phyloP scores from a whole-genome alignment of 2,329 filamentous ascomycete genomes.

The Cladophialophora yegresii region DNA sequence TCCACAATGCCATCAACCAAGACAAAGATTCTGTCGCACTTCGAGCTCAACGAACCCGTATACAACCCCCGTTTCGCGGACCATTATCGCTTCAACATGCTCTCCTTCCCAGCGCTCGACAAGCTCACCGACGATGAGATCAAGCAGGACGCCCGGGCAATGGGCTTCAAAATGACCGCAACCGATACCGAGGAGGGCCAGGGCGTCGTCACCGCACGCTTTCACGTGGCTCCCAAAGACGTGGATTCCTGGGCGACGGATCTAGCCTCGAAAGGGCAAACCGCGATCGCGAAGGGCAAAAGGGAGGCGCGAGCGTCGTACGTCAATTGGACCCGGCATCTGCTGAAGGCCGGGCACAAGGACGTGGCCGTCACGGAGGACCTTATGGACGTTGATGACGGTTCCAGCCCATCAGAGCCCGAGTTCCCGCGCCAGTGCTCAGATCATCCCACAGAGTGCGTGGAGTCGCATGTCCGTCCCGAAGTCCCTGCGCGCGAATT shows the following conservation, averaged over 20 bases:
- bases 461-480: neutral
- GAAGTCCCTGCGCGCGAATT: neutral
- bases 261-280: neutral
- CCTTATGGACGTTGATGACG: neutral
- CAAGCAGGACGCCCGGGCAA: neutral
- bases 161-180: neutral
- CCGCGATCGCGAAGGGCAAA: neutral
- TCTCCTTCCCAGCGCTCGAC: neutral
- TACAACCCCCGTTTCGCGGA: neutral
- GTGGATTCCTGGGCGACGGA: neutral
- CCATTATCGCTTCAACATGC: neutral
- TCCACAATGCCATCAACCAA: neutral
- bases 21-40: neutral
- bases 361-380: neutral
- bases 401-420: neutral
- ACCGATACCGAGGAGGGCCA: too few species aligned
- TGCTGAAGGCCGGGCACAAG: neutral
- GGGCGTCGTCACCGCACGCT: neutral
- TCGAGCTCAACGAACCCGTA: neutral
- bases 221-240: neutral
- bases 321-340: neutral
- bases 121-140: neutral
- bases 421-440: neutral
- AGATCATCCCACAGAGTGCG: neutral
- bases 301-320: neutral